These are phyloP conservation scores for Aegle marmelos DNA, from an alignment of 345 rosid genomes.

Conservation along the genomic window DNA sequence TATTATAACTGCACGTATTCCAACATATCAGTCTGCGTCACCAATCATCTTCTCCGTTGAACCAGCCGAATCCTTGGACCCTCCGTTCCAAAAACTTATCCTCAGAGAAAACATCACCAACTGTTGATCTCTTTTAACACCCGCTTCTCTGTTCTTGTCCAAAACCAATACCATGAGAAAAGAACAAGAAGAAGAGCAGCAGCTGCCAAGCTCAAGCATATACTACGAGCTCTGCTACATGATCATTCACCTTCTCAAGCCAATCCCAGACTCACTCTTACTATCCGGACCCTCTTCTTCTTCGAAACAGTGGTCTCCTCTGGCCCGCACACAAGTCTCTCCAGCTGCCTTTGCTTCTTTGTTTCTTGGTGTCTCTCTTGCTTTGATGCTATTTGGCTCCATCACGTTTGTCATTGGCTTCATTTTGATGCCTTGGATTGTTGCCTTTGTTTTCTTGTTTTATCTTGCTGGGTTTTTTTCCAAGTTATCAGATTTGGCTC, in stretches of 20 bases:
- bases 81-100: neutral
- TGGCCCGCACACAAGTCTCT: constrained; percentile 4
- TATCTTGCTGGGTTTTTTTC: constrained; percentile 12
- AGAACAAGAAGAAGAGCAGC: neutral
- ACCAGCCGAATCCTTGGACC: neutral
- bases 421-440: constrained; percentile 20
- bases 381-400: constrained; percentile 25
- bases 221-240: constrained; percentile 15
- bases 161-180: neutral
- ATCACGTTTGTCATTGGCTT: constrained; percentile 22
- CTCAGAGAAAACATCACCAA: neutral
- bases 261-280: neutral
- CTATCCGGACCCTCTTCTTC: neutral
- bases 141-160: neutral
- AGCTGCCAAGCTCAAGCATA: neutral
- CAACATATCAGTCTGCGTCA: neutral
- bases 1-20: neutral
- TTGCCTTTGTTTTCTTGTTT: constrained; percentile 7
- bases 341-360: constrained; percentile 18
- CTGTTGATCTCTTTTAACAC: neutral
- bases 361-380: constrained; percentile 11
- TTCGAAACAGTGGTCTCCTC: neutral
- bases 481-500: neutral
- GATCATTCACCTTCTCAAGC: constrained; percentile 5
- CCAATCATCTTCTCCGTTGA: neutral